Evolutionary conservation across 108 stramenopile genomes (phyloP).

Genomic region (Cyclostephanos tholiformis): DNA sequence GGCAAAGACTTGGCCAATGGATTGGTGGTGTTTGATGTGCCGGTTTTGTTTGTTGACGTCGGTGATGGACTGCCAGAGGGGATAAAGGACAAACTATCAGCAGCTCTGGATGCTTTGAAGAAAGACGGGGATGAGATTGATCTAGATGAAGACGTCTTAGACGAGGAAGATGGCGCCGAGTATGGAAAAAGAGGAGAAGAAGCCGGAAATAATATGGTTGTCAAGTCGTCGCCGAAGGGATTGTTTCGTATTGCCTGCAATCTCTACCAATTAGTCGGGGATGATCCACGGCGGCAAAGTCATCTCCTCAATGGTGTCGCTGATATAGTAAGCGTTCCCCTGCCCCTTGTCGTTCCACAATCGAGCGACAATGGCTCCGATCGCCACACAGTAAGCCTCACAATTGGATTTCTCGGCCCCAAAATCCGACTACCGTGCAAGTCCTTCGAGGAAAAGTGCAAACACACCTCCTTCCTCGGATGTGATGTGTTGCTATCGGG

Average conservation of each 20-base stretch:
- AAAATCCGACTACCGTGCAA: slow-evolving; percentile 39
- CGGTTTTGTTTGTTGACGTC: slow-evolving; percentile 52
- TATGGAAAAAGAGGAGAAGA: slow-evolving; percentile 4
- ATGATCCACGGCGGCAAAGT: slow-evolving; percentile 5
- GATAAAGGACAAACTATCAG: not conserved
- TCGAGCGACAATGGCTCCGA: not conserved
- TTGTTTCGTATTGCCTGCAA: slow-evolving; percentile 34
- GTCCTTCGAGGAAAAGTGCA: slow-evolving; percentile 44
- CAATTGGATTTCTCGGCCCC: slow-evolving; percentile 32
- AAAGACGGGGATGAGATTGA: slow-evolving; percentile 45
- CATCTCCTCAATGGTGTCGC: slow-evolving; percentile 15
- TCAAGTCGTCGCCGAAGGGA: slow-evolving; percentile 24
- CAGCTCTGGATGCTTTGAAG: slow-evolving; percentile 14
- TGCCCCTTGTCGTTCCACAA: slow-evolving; percentile 20
- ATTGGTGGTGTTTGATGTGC: slow-evolving; percentile 31
- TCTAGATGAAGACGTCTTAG: slow-evolving; percentile 23
- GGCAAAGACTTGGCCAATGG: slow-evolving; percentile 19
- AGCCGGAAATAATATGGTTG: not conserved
- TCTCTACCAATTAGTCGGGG: slow-evolving; percentile 44
- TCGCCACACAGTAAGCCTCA: slow-evolving; percentile 8
- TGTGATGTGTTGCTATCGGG: slow-evolving; percentile 77
- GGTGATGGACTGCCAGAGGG: slow-evolving; percentile 31
- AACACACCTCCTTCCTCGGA: slow-evolving; percentile 58
- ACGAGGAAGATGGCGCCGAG: slow-evolving; percentile 12
- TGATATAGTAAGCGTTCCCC: slow-evolving; percentile 40